Conservation (phyloP, 1,139 yeast species). For the Candida sp. region DNA sequence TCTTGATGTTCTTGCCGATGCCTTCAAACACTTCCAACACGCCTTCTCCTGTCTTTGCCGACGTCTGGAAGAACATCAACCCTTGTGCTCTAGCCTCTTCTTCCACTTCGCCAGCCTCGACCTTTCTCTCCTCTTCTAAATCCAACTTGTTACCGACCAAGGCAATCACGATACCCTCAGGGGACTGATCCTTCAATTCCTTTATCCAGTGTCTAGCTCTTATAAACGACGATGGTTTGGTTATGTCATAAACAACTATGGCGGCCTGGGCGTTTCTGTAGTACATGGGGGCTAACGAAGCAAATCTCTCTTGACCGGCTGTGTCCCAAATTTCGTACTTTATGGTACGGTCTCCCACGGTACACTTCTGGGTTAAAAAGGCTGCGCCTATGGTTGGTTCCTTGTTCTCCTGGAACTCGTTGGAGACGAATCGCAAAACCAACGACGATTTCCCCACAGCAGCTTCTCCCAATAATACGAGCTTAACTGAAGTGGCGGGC, state of each 20-base stretch:
- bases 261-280: constrained; percentile 99
- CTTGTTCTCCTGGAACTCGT: constrained; percentile 96
- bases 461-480: constrained; percentile 94
- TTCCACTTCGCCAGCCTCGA: constrained; percentile 87
- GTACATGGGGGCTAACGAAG: constrained; percentile 97
- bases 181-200: constrained; percentile 94
- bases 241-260: constrained; percentile 91
- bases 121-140: constrained; percentile 68
- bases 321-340: constrained; percentile 99
- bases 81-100: constrained; percentile 74
- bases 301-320: constrained; percentile 98
- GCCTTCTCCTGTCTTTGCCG: constrained; percentile 91
- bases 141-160: constrained; percentile 94
- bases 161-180: constrained; percentile 90
- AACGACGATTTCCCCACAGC: constrained; percentile 97
- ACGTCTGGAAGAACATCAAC: constrained; percentile 85
- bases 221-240: constrained; percentile 96
- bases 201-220: constrained; percentile 99
- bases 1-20: constrained; percentile 85
- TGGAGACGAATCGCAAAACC: constrained; percentile 90
- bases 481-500: constrained; percentile 61
- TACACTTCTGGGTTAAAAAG: constrained; percentile 92
- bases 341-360: constrained; percentile 87
- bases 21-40: constrained; percentile 82
- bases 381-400: constrained; percentile 99